Conservation (phyloP, 306 rosid species). For the Delonix regia region DNA sequence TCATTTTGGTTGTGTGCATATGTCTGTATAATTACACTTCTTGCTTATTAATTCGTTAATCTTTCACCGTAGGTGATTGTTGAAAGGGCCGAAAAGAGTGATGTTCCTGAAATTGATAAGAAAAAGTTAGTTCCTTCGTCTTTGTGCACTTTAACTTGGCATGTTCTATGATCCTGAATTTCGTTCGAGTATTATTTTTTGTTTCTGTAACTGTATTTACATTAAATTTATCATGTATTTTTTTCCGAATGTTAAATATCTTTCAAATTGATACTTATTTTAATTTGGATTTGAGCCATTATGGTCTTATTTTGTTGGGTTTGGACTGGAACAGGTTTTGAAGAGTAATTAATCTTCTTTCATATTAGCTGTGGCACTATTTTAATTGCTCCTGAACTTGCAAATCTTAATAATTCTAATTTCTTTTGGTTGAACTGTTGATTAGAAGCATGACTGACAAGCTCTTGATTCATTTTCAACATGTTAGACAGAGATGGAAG, state of each 20-base stretch:
- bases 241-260: background rate
- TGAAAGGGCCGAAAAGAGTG: conserved; percentile 71
- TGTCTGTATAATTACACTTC: background rate
- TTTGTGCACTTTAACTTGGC: background rate
- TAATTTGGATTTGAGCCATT: background rate
- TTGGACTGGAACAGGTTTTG: background rate
- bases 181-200: background rate
- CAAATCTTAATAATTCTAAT: background rate
- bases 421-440: background rate
- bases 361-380: background rate
- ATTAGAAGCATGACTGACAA: background rate
- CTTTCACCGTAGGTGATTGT: conserved; percentile 62
- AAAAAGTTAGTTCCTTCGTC: conserved; percentile 52
- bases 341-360: background rate
- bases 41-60: background rate
- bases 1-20: conserved; percentile 1
- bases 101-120: conserved; percentile 68
- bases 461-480: background rate
- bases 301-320: background rate
- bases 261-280: background rate
- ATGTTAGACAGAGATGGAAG: background rate
- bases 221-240: background rate
- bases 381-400: background rate
- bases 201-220: background rate
- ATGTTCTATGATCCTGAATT: background rate